Conservation (phyloP, 2,329 filamentous ascomycete genomes). For the Lasiodiplodia gonubiensis region DNA sequence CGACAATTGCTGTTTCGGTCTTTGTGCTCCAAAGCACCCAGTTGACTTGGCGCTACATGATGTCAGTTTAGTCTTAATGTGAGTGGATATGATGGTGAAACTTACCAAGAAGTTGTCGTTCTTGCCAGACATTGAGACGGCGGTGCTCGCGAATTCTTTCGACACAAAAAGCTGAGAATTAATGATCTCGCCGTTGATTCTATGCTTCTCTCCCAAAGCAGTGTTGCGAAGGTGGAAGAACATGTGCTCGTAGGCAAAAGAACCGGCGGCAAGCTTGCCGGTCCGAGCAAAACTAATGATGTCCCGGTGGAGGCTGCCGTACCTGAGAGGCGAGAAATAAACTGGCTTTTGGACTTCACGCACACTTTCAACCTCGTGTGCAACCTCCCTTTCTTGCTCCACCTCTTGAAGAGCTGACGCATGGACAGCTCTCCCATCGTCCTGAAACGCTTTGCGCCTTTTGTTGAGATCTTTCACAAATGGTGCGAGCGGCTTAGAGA, state of each 20-base stretch:
- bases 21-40: constrained; percentile 66
- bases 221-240: constrained; percentile 38
- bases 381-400: constrained; percentile 61
- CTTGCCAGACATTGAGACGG: constrained; percentile 45
- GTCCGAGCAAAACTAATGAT: constrained; percentile 55
- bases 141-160: constrained; percentile 56
- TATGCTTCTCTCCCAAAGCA: constrained; percentile 44
- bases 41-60: constrained; percentile 62
- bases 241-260: constrained; percentile 13
- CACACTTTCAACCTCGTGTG: constrained; percentile 63
- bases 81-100: no score
- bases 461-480: constrained; percentile 42
- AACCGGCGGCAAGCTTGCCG: constrained; percentile 45
- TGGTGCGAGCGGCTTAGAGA: constrained; percentile 24
- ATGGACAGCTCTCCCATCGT: constrained; percentile 52
- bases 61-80: no score
- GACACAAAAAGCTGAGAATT: constrained; percentile 48
- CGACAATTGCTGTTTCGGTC: constrained; percentile 58
- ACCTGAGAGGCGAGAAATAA: constrained; percentile 49
- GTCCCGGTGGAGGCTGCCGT: constrained; percentile 55
- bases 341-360: constrained; percentile 59
- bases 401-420: constrained; percentile 65
- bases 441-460: constrained; percentile 47
- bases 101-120: constrained; percentile 52
- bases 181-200: constrained; percentile 35